Percentiles rank a stretch among this genome's conserved stretches.
phyloP scores from a whole-genome alignment of 352 stramenopile species.

The Plasmopara viticola region DNA sequence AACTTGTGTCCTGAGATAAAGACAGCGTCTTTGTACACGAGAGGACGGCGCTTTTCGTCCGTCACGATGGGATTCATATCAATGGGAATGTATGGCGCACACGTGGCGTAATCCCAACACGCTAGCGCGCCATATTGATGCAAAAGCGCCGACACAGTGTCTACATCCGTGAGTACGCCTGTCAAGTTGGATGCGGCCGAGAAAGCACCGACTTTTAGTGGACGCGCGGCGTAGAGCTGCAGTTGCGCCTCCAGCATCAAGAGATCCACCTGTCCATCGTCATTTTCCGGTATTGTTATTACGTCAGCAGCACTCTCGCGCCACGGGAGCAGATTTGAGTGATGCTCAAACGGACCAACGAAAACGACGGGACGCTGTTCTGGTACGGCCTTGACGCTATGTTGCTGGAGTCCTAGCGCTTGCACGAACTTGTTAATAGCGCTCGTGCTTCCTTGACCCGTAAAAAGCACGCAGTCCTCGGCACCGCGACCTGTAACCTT shows the following conservation, averaged over 20 bases:
- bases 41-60: constrained; percentile 26
- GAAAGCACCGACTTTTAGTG: constrained; percentile 86
- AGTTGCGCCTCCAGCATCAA: constrained; percentile 42
- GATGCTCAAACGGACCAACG: constrained; percentile 94
- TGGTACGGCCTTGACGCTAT: neutral
- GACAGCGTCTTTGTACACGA: constrained; percentile 89
- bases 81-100: constrained; percentile 90
- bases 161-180: constrained; percentile 87
- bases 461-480: constrained; percentile 95
- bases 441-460: constrained; percentile 77
- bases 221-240: constrained; percentile 36
- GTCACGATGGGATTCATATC: constrained; percentile 93
- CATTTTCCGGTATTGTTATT: constrained; percentile 58
- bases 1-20: constrained; percentile 97
- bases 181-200: constrained; percentile 95
- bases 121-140: constrained; percentile 90
- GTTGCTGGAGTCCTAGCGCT: constrained; percentile 51
- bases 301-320: constrained; percentile 86
- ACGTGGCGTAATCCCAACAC: constrained; percentile 96
- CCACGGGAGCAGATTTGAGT: constrained; percentile 97
- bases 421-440: constrained; percentile 78
- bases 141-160: constrained; percentile 85
- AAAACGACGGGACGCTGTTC: constrained; percentile 78
- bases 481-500: constrained; percentile 84
- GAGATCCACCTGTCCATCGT: constrained; percentile 49